phyloP scores from a whole-genome alignment of 2,329 filamentous ascomycete genomes.

The Emmonsiellopsis sp. region DNA sequence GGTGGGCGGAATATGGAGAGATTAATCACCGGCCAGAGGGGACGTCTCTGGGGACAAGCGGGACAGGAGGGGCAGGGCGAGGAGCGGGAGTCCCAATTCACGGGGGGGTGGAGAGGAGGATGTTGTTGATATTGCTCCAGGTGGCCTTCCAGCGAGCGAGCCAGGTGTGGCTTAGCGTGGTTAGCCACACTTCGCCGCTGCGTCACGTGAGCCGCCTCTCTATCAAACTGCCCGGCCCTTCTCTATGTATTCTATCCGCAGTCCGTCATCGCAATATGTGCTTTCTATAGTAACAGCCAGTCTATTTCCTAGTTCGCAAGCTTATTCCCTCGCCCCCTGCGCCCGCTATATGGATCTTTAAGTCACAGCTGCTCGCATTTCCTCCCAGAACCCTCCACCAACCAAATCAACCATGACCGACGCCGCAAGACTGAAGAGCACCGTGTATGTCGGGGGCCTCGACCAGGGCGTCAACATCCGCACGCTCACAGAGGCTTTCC shows the following conservation, averaged over 20 bases:
- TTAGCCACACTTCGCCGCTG: no score
- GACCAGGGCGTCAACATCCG: slow-evolving; percentile 65
- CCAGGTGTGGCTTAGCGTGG: not conserved
- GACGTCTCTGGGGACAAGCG: not conserved
- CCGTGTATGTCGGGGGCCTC: slow-evolving; percentile 84
- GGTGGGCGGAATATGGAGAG: not conserved
- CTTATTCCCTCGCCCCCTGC: not conserved
- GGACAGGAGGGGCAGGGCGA: not conserved
- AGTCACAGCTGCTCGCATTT: not conserved
- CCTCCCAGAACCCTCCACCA: not conserved
- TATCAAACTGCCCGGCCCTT: no score
- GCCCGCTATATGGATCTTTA: not conserved
- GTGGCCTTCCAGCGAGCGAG: not conserved
- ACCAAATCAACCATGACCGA: slow-evolving; percentile 59
- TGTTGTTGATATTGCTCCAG: not conserved
- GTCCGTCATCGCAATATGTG: no score
- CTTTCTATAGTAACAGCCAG: no score
- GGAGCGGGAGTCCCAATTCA: not conserved
- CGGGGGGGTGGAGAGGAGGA: not conserved
- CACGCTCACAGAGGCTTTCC: slow-evolving; percentile 79
- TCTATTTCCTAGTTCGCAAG: no score
- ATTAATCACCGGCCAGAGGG: not conserved
- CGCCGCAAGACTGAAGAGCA: slow-evolving; percentile 72
- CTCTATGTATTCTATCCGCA: no score
- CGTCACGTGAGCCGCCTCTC: no score